Evolutionary conservation across 2,329 filamentous ascomycete species (phyloP), one percentile per base, ranked within the genome.

Genomic region (Aulographum hederae): DNA sequence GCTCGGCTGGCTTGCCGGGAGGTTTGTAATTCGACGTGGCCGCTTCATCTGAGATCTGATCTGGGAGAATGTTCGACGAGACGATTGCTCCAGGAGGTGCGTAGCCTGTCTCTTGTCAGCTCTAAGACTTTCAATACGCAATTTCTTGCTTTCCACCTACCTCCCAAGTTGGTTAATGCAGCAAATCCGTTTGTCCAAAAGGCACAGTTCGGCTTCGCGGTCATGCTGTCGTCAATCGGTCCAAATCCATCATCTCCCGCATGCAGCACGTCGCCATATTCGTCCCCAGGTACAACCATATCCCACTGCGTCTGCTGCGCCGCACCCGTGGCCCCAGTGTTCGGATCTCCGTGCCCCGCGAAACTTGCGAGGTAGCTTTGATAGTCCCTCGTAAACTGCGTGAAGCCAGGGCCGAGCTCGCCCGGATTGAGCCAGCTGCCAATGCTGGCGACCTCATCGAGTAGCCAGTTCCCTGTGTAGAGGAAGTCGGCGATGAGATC

Each of bases 351-450:
- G n/a, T 26, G 20, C 4, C 17, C 15, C 17, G 34, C 31, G 25
- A 34, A 31, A 23, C 31, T 34, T 10, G 25, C 18, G 4, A 34
- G 17, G 25, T 34, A 34, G 13, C 26, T 33, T 16, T 34, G 34
- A 23, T 28, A 36, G 14, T 32, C 13, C 17, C 15, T 15, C 14
- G 31, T 17, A 11, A 33, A 5, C 14, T 21, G 18, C 4, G 26
- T 18, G 14, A 36, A 5, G 16, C 11, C 10, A 26, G 16, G 18
- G 15, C 28, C 11, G 29, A 8, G 6, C 8, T 15, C 11, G 8
- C 8, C 6, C 12, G 11, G 31, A 32, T 12, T 6, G 12, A 17
- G 11, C 18, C 10, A 4, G 28, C n/a, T 15, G n/a, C n/a, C n/a
- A n/a, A n/a, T n/a, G n/a, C n/a, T n/a, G n/a, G n/a, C n/a, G n/a